Evolutionary conservation across 2,329 filamentous ascomycete species (phyloP).

Genomic region (Chlorencoelia australis): DNA sequence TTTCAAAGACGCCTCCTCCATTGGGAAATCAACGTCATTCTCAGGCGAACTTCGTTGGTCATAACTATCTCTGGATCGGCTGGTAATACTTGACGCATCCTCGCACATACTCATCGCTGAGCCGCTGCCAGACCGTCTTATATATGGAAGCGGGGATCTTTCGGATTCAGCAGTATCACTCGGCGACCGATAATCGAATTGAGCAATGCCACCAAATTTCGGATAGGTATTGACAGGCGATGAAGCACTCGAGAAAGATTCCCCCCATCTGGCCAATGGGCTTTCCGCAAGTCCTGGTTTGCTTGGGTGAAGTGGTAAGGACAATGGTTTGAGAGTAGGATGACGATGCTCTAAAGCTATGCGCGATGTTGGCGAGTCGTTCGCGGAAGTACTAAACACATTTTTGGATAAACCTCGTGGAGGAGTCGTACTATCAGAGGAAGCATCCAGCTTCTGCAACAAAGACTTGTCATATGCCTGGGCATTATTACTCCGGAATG

Average conservation of each 20-base stretch:
- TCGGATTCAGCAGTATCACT: constrained; percentile 24
- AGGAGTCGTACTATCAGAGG: constrained; percentile 25
- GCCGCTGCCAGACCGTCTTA: constrained; percentile 37
- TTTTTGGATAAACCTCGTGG: constrained; percentile 22
- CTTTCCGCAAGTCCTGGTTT: constrained; percentile 23
- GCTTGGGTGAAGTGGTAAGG: constrained; percentile 25
- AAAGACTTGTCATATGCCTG: constrained; percentile 30
- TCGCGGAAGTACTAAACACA: constrained; percentile 24
- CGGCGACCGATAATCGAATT: constrained; percentile 23
- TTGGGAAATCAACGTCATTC: constrained; percentile 34
- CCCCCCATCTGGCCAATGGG: constrained; percentile 25
- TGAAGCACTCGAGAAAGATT: constrained; percentile 21
- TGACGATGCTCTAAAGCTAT: constrained; percentile 23
- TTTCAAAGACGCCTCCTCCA: constrained; percentile 43
- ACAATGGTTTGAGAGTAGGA: constrained; percentile 26
- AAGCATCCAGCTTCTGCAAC: constrained; percentile 27
- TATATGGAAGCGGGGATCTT: constrained; percentile 22
- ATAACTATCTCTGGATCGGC: constrained; percentile 48
- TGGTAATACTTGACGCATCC: constrained; percentile 38
- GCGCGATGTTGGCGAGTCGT: constrained; percentile 27
- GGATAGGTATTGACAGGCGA: constrained; percentile 21
- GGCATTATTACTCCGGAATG: constrained; percentile 26
- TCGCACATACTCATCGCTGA: constrained; percentile 33
- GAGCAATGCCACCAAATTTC: constrained; percentile 14
- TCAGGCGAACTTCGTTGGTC: constrained; percentile 40